Conservation (phyloP, 2,329 filamentous ascomycete species). For the Hymenoscyphus fraxineus region DNA sequence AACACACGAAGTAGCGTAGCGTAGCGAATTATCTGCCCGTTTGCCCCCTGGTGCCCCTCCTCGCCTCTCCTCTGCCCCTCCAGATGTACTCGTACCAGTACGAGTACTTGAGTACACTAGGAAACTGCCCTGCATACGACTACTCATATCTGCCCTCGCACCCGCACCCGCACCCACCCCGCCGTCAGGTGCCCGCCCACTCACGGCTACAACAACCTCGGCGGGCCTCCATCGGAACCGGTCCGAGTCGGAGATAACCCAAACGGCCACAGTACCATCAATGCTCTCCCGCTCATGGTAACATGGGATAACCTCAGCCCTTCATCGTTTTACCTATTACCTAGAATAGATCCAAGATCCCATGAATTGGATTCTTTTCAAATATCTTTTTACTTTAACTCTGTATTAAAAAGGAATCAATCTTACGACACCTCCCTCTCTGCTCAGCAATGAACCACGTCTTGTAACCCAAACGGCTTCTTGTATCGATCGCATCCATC, state of each 20-base stretch:
- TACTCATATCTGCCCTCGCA: no score
- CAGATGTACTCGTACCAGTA: no score
- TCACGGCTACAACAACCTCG: background rate
- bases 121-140: no score
- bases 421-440: background rate
- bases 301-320: background rate
- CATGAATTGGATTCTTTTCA: background rate
- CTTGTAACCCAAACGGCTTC: background rate
- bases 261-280: conserved; percentile 6
- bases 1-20: background rate
- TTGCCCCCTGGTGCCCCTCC: no score
- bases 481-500: conserved; percentile 3
- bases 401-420: background rate
- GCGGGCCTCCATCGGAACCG: background rate
- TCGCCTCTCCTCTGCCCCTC: no score
- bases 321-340: background rate
- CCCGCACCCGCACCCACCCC: no score
- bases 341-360: background rate
- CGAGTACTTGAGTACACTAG: no score
- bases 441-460: background rate
- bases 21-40: background rate
- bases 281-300: background rate
- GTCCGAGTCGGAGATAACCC: background rate
- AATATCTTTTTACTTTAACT: background rate
- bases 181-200: no score